Percentiles rank a stretch among this genome's conserved stretches.
phyloP scores from a whole-genome alignment of 345 rosid species.

The Alliaria petiolata region DNA sequence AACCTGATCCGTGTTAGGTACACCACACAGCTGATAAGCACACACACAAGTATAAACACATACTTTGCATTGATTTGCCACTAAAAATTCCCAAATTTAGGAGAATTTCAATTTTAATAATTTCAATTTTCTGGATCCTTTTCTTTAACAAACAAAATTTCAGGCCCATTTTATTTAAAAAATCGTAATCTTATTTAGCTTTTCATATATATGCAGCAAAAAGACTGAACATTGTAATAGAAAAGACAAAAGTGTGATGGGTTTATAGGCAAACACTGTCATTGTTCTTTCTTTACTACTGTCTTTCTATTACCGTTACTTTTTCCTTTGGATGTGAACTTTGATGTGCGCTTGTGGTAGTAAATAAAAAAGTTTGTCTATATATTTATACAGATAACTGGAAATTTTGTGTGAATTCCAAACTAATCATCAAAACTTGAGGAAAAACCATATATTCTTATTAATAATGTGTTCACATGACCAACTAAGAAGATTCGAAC shows the following conservation, averaged over 20 bases:
- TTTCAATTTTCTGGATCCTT: neutral
- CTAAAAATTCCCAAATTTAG: slow-evolving; percentile 6
- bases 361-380: neutral
- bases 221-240: slow-evolving; percentile 14
- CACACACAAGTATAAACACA: neutral
- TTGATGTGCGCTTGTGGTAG: neutral
- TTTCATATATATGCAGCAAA: slow-evolving; percentile 22
- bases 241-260: slow-evolving; percentile 9
- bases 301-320: slow-evolving; percentile 7
- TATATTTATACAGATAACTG: neutral
- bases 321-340: slow-evolving; percentile 11
- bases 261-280: slow-evolving; percentile 27
- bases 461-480: neutral
- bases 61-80: slow-evolving; percentile 7
- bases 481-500: neutral
- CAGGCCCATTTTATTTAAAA: neutral
- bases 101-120: neutral
- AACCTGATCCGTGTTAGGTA: neutral
- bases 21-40: too few relatives aligned
- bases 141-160: neutral
- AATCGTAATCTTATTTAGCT: neutral
- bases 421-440: neutral
- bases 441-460: neutral
- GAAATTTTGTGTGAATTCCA: neutral
- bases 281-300: slow-evolving; percentile 8